Percentiles rank a stretch among this genome's conserved stretches.
phyloP scores from a whole-genome alignment of 2,329 filamentous ascomycete genomes.

The Exophiala sp. region DNA sequence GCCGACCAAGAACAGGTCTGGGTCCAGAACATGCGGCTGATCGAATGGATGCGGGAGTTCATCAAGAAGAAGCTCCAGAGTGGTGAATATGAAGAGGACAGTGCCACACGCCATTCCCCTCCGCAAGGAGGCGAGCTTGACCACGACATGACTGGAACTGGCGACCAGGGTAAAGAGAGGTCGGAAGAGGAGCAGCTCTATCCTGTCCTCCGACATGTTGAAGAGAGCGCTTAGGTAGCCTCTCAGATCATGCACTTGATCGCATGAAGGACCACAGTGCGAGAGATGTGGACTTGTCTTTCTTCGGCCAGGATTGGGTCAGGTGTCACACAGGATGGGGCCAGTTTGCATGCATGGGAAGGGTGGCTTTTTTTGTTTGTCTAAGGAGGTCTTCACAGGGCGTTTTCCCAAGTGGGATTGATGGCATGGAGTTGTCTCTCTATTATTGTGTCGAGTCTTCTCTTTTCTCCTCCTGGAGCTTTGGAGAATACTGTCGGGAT shows the following conservation, averaged over 20 bases:
- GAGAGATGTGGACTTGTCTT: neutral
- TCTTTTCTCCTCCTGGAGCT: too few species aligned
- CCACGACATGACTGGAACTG: slow-evolving; percentile 42
- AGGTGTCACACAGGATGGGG: too few species aligned
- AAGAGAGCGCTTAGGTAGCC: slow-evolving; percentile 17
- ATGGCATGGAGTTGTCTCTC: too few species aligned
- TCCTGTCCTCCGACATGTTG: slow-evolving; percentile 27
- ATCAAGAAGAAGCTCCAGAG: slow-evolving; percentile 51
- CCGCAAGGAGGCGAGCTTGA: slow-evolving; percentile 37
- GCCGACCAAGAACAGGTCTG: slow-evolving; percentile 41
- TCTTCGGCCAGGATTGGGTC: too few species aligned
- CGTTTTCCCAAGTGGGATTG: too few species aligned
- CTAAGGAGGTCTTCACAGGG: too few species aligned
- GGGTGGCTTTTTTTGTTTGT: too few species aligned
- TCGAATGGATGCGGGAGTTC: slow-evolving; percentile 54
- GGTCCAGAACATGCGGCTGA: slow-evolving; percentile 60
- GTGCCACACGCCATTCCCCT: slow-evolving; percentile 26
- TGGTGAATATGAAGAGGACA: slow-evolving; percentile 43
- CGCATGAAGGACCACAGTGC: neutral
- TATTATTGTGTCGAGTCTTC: too few species aligned
- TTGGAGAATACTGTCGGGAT: too few species aligned
- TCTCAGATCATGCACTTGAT: neutral
- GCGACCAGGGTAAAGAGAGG: slow-evolving; percentile 26
- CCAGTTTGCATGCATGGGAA: too few species aligned
- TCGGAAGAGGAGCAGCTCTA: slow-evolving; percentile 29